phyloP scores from a whole-genome alignment of 495 filamentous ascomycete species.

The Talaromyces liani region DNA sequence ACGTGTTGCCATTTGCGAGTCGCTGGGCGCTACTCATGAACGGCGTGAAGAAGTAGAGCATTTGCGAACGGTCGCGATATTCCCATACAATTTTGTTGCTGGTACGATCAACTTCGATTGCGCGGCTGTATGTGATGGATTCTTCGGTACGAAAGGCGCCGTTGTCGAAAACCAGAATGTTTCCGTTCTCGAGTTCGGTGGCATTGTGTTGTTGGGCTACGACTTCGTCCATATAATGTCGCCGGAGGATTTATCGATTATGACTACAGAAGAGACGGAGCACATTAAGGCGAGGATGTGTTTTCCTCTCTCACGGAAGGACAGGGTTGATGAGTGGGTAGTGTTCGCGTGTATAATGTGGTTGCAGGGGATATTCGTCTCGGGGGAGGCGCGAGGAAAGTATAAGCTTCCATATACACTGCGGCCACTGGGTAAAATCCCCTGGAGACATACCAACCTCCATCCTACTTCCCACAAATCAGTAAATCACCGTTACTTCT shows the following conservation, averaged over 20 bases:
- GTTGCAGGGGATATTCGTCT: slow-evolving; percentile 25
- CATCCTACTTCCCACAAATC: slow-evolving; percentile 22
- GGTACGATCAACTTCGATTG: slow-evolving; percentile 25
- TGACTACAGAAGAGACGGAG: slow-evolving; percentile 32
- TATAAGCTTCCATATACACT: slow-evolving; percentile 16
- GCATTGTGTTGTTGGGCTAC: slow-evolving; percentile 41
- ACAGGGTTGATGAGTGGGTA: slow-evolving; percentile 39
- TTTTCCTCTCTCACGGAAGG: slow-evolving; percentile 23
- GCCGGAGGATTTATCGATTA: slow-evolving; percentile 30
- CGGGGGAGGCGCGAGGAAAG: slow-evolving; percentile 30
- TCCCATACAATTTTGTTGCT: slow-evolving; percentile 35
- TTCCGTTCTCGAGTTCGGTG: slow-evolving; percentile 27
- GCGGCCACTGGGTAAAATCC: slow-evolving; percentile 37
- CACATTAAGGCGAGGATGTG: slow-evolving; percentile 38
- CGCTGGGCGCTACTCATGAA: slow-evolving; percentile 43
- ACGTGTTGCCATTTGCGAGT: slow-evolving; percentile 29
- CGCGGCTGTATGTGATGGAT: slow-evolving; percentile 33
- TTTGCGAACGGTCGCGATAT: slow-evolving; percentile 34
- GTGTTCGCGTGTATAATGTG: slow-evolving; percentile 38
- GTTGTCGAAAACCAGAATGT: slow-evolving; percentile 42
- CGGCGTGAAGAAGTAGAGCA: slow-evolving; percentile 38
- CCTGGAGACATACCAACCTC: slow-evolving; percentile 18
- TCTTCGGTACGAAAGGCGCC: slow-evolving; percentile 32
- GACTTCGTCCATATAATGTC: slow-evolving; percentile 32
- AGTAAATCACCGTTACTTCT: slow-evolving; percentile 32